Base-by-base conservation (phyloP, 148 eudicot species). In the Cornus suecica region DNA sequence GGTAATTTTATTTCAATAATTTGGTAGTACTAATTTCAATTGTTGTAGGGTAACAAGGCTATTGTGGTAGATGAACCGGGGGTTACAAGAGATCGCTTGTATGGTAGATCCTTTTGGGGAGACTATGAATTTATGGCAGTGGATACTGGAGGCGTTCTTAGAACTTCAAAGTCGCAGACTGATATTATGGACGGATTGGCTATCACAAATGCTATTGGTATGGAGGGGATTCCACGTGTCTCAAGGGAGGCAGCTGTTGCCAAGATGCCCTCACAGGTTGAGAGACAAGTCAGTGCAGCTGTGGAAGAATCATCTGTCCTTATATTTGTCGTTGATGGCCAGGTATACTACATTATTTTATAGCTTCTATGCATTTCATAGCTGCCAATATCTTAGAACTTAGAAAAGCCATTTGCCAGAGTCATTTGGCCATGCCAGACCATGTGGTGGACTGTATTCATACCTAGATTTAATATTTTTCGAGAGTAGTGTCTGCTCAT, bases 11-110 rank as follows among this genome's bases (percentile, higher is more conserved):
- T 58, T 58, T 22, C n/a, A 18, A 20, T 58, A 48, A 48, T 6
- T 16, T 14, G n/a, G n/a, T 58, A 14, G 14, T 52, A 52, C n/a
- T 58, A 58, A 58, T 20, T 58, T 58, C 23, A 58, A 58, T 54
- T 20, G 54, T 80, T 67, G 56, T 79, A 95, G 99, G 99, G 97
- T 48, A 95, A 95, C 81, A 88, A 75, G 78, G 99, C 99, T 71
- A 95, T 95, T 78, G 99, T 95, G 51, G 99, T 95, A 61, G 97
- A 95, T 79, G 99, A 95, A 85, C 99, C 97, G 68, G 99, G 99
- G 69, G 99, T 95, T 68, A 95, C 97, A 11, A 88, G 99, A 86
- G 99, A 95, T 74, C 94, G 99, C 37, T 76, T 95, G 61, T 95
- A 95, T 78, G 99, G 97, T 76, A 92, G 99, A 84, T 84, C 97